Evolutionary conservation across 129 eudicot genomes (phyloP).

Genomic region (Sambucus nigra): DNA sequence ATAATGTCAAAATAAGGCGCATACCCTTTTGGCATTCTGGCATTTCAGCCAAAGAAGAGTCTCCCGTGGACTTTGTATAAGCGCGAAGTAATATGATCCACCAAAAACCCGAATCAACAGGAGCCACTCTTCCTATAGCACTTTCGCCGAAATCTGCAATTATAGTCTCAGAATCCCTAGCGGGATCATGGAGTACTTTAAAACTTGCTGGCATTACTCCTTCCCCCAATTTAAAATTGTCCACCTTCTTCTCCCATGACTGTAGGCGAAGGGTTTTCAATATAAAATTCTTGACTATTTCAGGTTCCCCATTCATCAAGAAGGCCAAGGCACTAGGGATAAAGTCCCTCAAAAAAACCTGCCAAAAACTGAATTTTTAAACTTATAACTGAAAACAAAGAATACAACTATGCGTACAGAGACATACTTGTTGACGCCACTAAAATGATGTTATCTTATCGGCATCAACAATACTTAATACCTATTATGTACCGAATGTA

Average conservation of each 20-base stretch:
- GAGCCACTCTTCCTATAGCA: slow-evolving; percentile 97
- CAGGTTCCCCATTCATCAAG: slow-evolving; percentile 93
- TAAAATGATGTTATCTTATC: too few relatives aligned
- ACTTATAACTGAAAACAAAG: too few relatives aligned
- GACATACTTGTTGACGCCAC: too few relatives aligned
- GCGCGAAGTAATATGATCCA: slow-evolving; percentile 95
- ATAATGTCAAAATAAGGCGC: slow-evolving; percentile 61
- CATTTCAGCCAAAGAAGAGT: slow-evolving; percentile 66
- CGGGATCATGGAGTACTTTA: slow-evolving; percentile 80
- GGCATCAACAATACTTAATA: too few relatives aligned
- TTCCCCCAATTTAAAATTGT: slow-evolving; percentile 79
- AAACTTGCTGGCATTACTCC: slow-evolving; percentile 99
- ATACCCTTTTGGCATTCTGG: slow-evolving; percentile 87
- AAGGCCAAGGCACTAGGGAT: slow-evolving; percentile 97
- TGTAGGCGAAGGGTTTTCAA: slow-evolving; percentile 78
- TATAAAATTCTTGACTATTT: slow-evolving; percentile 77
- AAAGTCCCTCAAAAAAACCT: slow-evolving; percentile 94
- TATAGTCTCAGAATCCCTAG: slow-evolving; percentile 64
- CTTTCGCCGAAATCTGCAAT: slow-evolving; percentile 92
- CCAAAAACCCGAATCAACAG: slow-evolving; percentile 99
- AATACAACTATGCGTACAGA: too few relatives aligned
- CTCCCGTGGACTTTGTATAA: slow-evolving; percentile 91
- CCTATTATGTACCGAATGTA: too few relatives aligned
- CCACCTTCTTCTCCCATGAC: slow-evolving; percentile 89
- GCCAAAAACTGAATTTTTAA: neutral